Percentiles rank a stretch among this genome's conserved stretches.
phyloP scores from a whole-genome alignment of 257 asterid species.

The Solanum chilense region DNA sequence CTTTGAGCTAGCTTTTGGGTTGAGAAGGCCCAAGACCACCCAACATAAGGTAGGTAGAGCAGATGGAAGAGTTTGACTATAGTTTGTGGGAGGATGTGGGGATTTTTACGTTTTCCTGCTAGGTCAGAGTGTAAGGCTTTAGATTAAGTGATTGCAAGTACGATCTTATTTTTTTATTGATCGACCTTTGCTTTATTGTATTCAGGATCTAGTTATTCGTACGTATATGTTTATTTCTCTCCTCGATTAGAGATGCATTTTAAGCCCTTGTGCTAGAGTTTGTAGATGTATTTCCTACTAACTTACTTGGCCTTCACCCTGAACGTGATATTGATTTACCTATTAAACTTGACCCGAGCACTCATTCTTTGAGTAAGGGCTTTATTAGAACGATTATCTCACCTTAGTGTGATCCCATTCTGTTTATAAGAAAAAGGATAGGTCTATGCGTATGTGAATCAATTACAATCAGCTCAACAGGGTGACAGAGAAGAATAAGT shows the following conservation, averaged over 20 bases:
- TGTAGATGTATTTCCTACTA: too few species aligned
- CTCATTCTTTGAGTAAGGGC: not conserved
- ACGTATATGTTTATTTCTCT: not conserved
- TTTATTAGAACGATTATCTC: not conserved
- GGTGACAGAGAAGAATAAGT: not conserved
- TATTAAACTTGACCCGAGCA: too few species aligned
- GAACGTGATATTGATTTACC: too few species aligned
- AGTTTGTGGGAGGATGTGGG: not conserved
- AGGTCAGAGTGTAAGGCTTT: not conserved
- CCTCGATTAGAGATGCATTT: not conserved
- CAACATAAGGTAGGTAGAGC: too few species aligned
- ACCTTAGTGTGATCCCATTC: not conserved
- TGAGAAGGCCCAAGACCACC: too few species aligned
- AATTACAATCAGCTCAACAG: not conserved
- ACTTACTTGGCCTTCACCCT: too few species aligned
- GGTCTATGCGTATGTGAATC: not conserved
- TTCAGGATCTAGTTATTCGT: not conserved
- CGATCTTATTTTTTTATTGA: not conserved
- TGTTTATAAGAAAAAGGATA: too few species aligned
- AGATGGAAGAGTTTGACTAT: too few species aligned
- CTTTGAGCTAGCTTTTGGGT: too few species aligned
- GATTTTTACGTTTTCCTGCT: too few species aligned
- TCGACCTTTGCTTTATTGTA: not conserved
- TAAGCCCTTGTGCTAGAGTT: not conserved
- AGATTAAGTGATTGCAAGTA: not conserved